Conservation (phyloP, 2,329 filamentous ascomycete genomes). For the Coleophoma cylindrospora region DNA sequence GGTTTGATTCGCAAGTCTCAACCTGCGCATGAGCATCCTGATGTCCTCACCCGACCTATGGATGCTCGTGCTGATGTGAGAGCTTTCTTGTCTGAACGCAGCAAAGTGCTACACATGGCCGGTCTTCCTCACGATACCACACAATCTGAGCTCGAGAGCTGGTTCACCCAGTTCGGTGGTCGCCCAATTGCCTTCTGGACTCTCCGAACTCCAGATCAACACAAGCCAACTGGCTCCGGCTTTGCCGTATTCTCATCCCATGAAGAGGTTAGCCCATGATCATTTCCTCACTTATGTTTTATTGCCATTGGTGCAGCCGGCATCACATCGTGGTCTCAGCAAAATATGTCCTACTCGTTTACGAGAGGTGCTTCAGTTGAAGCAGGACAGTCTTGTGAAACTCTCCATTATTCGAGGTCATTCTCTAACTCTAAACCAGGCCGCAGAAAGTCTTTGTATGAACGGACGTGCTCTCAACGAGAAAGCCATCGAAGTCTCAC, state of each 20-base stretch:
- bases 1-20: conserved; percentile 95
- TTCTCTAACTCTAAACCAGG: conserved; percentile 48
- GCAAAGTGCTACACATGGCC: conserved; percentile 97
- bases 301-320: conserved; percentile 19
- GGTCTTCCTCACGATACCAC: conserved; percentile 96
- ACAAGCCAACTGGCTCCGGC: conserved; percentile 97
- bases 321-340: conserved; percentile 20
- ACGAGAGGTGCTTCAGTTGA: conserved; percentile 19
- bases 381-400: conserved; percentile 16
- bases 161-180: conserved; percentile 98
- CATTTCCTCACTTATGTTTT: conserved; percentile 18
- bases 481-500: conserved; percentile 97
- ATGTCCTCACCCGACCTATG: conserved; percentile 92
- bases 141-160: conserved; percentile 96
- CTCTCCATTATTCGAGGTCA: conserved; percentile 25
- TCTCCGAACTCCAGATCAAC: conserved; percentile 92
- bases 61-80: conserved; percentile 94
- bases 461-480: conserved; percentile 97
- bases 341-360: conserved; percentile 24
- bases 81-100: conserved; percentile 91
- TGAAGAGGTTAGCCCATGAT: conserved; percentile 68
- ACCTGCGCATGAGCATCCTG: conserved; percentile 86
- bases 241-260: conserved; percentile 99
- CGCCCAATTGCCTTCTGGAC: conserved; percentile 99
- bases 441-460: conserved; percentile 97